Base-by-base conservation (phyloP, 73 alveolate species). In the Paramecium biaurelia region DNA sequence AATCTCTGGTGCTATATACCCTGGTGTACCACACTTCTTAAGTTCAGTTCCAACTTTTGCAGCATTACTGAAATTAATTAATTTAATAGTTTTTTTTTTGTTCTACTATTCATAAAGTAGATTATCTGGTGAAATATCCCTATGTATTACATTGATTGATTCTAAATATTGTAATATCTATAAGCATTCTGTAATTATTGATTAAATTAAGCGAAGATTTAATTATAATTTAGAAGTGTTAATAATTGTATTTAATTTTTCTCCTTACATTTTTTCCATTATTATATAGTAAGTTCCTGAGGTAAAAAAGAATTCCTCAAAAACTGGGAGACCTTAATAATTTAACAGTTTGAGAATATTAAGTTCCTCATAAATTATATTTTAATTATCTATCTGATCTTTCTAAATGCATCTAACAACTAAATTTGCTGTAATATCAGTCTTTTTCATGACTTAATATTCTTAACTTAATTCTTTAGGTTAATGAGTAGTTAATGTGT, bases 1-100 rank as follows among this genome's bases (percentile, higher is more conserved):
- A 1, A 76, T 38, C 56, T 89, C 94, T 15, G 94, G 94, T 2
- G 94, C 94, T 23, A 70, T 82, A 43, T 70, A 89, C 12, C 94
- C 94, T 37, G 94, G 94, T 43, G 89, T 70, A 21, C 94, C 94
- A 12, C 79, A 43, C 21, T 41, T 89, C 6, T 67, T 43, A 24
- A 18, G 32, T 70, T 70, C 67, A 10, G 89, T 35, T 67, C 84
- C 70, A 4, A 82, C 12, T 30, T 5, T n/a, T 1, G 49, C 41
- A 3, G 84, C 45, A 5, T 30, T 30, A 30, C 45, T 70, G 49
- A 59, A 76, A 70, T 35, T 63, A 9, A 58, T 72, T 6, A 70
- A 89, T 32, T 89, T 82, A 18, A 72, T 68, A 9, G 21, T 12
- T 1, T 37, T 82, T 70, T 57, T 41, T 26, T 89, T 58, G 10